phyloP scores from a whole-genome alignment of 2,329 filamentous ascomycete species.

The Arthrinium phaeospermum region DNA sequence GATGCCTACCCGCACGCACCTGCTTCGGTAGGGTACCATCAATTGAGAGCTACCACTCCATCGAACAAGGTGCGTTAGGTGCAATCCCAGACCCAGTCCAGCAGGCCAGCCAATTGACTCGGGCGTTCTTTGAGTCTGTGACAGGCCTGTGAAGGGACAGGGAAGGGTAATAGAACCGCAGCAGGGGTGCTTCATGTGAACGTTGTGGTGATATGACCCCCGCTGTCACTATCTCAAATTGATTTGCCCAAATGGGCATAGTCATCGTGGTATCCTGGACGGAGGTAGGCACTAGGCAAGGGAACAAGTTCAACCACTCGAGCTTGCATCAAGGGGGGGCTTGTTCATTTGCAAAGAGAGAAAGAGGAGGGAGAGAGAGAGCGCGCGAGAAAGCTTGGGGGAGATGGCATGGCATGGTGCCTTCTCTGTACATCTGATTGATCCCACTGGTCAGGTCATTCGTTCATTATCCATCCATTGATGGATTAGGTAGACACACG shows the following conservation, averaged over 20 bases:
- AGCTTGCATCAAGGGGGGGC: constrained; percentile 12
- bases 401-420: background rate
- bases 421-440: background rate
- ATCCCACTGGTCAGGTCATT: background rate
- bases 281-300: constrained; percentile 12
- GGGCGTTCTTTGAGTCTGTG: background rate
- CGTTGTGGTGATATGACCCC: constrained; percentile 7
- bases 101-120: background rate
- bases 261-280: constrained; percentile 10
- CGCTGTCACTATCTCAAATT: constrained; percentile 9
- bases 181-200: constrained; percentile 9
- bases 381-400: background rate
- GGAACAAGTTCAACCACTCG: constrained; percentile 8
- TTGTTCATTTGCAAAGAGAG: background rate
- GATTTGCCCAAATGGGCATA: constrained; percentile 13
- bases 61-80: constrained; percentile 7
- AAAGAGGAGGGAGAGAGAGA: background rate
- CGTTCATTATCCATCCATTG: too few relatives aligned
- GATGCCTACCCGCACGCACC: constrained; percentile 1
- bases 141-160: background rate
- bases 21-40: background rate
- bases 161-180: background rate
- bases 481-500: background rate
- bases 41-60: background rate
- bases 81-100: background rate